Evolutionary conservation across 345 rosid genomes (phyloP).

Genomic region (Chamaenerion angustifolium): DNA sequence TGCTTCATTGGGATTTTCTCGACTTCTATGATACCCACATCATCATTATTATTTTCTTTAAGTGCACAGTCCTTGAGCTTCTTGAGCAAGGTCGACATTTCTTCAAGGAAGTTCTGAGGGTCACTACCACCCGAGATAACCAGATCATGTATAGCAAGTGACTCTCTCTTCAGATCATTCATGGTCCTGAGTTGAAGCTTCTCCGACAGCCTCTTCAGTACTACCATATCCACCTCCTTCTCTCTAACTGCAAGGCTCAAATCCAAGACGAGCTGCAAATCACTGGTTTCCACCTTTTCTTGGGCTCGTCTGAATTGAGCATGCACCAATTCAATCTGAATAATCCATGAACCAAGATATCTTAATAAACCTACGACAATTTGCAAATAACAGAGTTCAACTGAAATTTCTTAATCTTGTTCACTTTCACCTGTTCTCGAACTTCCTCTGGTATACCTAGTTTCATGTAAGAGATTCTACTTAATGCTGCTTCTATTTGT

Average conservation of each 20-base stretch:
- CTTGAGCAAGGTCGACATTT: conserved; percentile 51
- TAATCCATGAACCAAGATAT: neutral
- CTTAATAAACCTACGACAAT: neutral
- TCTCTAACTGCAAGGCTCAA: conserved; percentile 38
- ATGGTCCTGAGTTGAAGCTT: conserved; percentile 67
- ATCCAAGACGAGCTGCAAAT: conserved; percentile 60
- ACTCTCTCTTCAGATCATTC: conserved; percentile 68
- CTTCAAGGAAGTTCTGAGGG: conserved; percentile 46
- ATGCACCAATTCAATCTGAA: conserved; percentile 78
- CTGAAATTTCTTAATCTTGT: neutral
- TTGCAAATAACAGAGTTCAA: neutral
- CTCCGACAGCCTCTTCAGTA: conserved; percentile 60
- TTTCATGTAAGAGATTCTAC: conserved; percentile 40
- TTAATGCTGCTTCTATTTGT: conserved; percentile 61
- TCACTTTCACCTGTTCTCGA: conserved; percentile 58
- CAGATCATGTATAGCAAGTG: conserved; percentile 63
- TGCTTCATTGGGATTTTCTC: conserved; percentile 41
- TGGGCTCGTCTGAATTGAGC: conserved; percentile 77
- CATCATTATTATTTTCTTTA: conserved; percentile 41
- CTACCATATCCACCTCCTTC: conserved; percentile 42
- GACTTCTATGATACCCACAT: conserved; percentile 27
- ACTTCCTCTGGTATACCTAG: conserved; percentile 72
- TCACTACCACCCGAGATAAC: conserved; percentile 50
- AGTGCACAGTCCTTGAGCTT: conserved; percentile 50
- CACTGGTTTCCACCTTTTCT: conserved; percentile 41